phyloP scores from a whole-genome alignment of 345 rosid species.

The Salix koriyanagi region DNA sequence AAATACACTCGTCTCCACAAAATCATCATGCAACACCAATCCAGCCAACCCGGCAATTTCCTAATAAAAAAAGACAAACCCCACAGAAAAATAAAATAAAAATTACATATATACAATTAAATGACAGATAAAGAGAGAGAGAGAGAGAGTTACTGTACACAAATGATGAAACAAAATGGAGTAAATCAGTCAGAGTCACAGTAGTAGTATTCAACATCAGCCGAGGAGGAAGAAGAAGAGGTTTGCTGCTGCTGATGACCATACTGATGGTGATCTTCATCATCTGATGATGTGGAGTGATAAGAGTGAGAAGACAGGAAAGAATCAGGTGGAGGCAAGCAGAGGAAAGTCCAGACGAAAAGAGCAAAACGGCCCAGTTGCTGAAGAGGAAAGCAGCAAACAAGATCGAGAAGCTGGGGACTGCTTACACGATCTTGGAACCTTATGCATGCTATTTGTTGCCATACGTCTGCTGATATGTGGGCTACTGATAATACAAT shows the following conservation, averaged over 20 bases:
- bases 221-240: constrained; percentile 22
- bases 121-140: neutral
- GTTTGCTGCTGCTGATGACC: neutral
- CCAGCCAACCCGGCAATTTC: neutral
- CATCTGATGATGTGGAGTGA: constrained; percentile 24
- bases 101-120: neutral
- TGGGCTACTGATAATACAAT: constrained; percentile 42
- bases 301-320: constrained; percentile 34
- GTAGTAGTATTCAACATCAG: constrained; percentile 37
- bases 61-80: neutral
- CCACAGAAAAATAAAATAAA: neutral
- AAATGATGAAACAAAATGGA: neutral
- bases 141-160: neutral
- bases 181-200: constrained; percentile 40
- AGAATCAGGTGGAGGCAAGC: constrained; percentile 61
- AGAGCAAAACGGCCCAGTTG: constrained; percentile 58
- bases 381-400: constrained; percentile 62
- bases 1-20: neutral
- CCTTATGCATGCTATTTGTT: constrained; percentile 37
- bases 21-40: neutral
- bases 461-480: constrained; percentile 46
- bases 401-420: constrained; percentile 54
- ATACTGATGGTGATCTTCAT: constrained; percentile 17
- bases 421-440: constrained; percentile 38
- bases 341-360: constrained; percentile 52